phyloP scores from a whole-genome alignment of 2,329 filamentous ascomycete species.

The Penicillium crustosum region DNA sequence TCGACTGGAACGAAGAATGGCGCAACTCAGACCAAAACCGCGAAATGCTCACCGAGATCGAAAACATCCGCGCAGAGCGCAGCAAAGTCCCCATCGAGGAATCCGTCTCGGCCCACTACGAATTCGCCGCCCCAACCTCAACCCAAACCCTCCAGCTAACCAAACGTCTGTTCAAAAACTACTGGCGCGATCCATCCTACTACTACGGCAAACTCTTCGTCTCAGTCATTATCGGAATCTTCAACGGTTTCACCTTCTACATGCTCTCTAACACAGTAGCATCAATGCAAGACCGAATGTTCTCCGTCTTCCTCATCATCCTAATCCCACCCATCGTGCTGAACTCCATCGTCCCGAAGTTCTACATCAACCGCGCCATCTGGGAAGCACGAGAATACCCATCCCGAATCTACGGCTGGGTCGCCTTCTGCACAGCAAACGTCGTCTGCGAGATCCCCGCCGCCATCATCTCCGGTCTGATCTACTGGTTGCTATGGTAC shows the following conservation, averaged over 20 bases:
- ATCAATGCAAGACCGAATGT: conserved; percentile 76
- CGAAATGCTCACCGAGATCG: conserved; percentile 63
- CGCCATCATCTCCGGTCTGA: conserved; percentile 61
- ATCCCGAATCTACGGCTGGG: conserved; percentile 73
- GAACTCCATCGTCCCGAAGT: conserved; percentile 74
- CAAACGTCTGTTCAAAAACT: conserved; percentile 67
- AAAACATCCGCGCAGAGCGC: conserved; percentile 60
- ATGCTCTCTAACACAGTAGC: conserved; percentile 63
- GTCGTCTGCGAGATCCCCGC: conserved; percentile 71
- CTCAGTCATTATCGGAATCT: conserved; percentile 68
- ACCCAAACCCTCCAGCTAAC: conserved; percentile 66
- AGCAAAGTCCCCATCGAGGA: conserved; percentile 49
- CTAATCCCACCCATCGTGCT: conserved; percentile 69
- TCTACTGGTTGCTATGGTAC: conserved; percentile 78
- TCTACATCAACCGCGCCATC: conserved; percentile 69
- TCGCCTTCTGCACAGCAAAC: conserved; percentile 72
- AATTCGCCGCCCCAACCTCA: conserved; percentile 66
- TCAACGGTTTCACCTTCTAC: conserved; percentile 79
- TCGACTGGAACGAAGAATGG: conserved; percentile 79
- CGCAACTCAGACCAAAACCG: conserved; percentile 61
- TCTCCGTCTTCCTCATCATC: conserved; percentile 67
- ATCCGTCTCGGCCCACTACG: conserved; percentile 42
- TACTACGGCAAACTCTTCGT: conserved; percentile 75
- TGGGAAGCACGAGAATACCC: conserved; percentile 75
- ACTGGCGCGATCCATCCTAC: conserved; percentile 76